Evolutionary conservation across 768 basidiomycete genomes (phyloP).

Genomic region (Mrakia gelida): DNA sequence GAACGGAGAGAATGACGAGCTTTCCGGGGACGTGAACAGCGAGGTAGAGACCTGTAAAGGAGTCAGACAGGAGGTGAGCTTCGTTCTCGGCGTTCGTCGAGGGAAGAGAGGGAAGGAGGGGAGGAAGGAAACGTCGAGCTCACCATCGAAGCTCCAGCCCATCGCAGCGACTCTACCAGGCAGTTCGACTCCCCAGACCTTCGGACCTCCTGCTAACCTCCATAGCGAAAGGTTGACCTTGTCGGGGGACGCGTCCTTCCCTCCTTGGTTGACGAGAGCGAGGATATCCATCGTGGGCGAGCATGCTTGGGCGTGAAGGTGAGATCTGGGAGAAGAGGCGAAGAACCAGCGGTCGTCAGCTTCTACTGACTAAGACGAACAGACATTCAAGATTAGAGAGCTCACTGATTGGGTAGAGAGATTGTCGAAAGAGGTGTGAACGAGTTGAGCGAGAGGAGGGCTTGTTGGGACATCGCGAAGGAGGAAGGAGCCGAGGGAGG

Average conservation of each 20-base stretch:
- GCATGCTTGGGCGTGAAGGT: slow-evolving; percentile 27
- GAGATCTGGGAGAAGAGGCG: slow-evolving; percentile 9
- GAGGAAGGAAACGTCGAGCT: not conserved
- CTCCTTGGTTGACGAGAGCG: slow-evolving; percentile 18
- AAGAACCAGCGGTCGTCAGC: not conserved
- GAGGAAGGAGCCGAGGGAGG: not conserved
- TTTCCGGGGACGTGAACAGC: slow-evolving; percentile 10
- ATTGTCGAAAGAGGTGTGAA: slow-evolving; percentile 16
- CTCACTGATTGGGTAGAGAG: not conserved
- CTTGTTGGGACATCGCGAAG: slow-evolving; percentile 6
- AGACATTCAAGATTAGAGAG: not conserved
- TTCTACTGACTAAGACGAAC: not conserved
- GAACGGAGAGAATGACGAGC: slow-evolving; percentile 18
- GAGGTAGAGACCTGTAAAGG: slow-evolving; percentile 4
- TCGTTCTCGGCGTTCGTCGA: not conserved
- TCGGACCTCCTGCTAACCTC: slow-evolving; percentile 18
- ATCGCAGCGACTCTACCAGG: slow-evolving; percentile 10
- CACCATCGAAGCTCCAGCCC: slow-evolving; percentile 31
- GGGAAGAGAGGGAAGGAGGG: not conserved
- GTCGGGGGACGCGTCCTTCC: not conserved
- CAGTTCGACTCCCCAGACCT: slow-evolving; percentile 20
- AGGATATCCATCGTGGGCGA: slow-evolving; percentile 29
- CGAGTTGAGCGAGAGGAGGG: slow-evolving; percentile 16
- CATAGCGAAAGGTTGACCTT: slow-evolving; percentile 4
- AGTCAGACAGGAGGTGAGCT: too few relatives aligned